Evolutionary conservation across 371 early-diverging fungal genomes (phyloP).

Genomic region (Furculomyces boomerangus): DNA sequence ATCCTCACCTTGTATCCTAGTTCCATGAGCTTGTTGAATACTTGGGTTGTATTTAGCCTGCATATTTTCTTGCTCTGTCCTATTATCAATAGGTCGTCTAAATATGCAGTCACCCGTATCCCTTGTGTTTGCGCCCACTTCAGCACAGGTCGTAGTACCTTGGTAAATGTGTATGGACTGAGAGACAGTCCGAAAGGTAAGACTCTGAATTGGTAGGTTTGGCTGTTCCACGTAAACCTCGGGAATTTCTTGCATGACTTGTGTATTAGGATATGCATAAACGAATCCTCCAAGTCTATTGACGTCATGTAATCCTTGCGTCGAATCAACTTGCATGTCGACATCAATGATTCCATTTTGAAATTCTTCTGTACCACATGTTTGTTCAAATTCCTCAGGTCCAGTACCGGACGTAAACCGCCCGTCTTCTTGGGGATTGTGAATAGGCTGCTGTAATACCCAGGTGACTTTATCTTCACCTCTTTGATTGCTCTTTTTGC

Average conservation of each 20-base stretch:
- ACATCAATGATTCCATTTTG: neutral
- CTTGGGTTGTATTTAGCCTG: conserved; percentile 5
- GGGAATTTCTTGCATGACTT: neutral
- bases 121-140: neutral
- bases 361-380: neutral
- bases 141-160: neutral
- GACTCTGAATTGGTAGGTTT: conserved; percentile 21
- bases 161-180: neutral
- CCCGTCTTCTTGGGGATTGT: neutral
- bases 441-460: neutral
- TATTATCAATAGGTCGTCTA: neutral
- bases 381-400: neutral
- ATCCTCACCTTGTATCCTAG: conserved; percentile 19
- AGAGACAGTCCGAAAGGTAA: conserved; percentile 1
- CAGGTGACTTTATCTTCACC: neutral
- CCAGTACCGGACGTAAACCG: neutral
- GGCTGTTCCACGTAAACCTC: neutral
- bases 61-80: neutral
- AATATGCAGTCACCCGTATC: neutral
- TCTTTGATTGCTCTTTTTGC: neutral
- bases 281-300: neutral
- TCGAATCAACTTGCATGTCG: neutral
- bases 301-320: neutral
- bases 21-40: conserved; percentile 10
- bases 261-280: neutral